phyloP scores from a whole-genome alignment of 148 eudicot species.

The Heliamphora exappendiculata region DNA sequence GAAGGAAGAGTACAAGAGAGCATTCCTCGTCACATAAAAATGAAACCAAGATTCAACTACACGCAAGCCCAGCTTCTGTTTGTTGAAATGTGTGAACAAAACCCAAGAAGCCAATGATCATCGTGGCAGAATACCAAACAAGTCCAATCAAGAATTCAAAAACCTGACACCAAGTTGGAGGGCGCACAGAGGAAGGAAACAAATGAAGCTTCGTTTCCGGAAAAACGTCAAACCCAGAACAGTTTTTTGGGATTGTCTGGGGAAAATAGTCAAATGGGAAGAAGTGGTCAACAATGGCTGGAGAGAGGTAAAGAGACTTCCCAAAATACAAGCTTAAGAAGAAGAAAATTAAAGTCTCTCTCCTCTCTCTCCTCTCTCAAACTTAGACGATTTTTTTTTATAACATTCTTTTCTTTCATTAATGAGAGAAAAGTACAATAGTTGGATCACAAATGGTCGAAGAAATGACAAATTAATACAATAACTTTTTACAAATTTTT shows the following conservation, averaged over 20 bases:
- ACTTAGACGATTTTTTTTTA: too few relatives aligned
- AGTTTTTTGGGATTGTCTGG: not conserved
- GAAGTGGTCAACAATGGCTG: slow-evolving; percentile 15
- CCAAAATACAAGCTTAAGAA: slow-evolving; percentile 12
- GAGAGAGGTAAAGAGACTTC: not conserved
- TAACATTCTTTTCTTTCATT: too few relatives aligned
- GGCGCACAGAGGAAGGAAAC: not conserved
- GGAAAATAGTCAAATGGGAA: not conserved
- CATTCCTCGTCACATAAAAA: not conserved
- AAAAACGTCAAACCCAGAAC: not conserved
- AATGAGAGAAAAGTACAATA: too few relatives aligned
- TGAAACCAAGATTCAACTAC: not conserved
- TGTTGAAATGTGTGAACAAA: slow-evolving; percentile 1
- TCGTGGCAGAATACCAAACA: not conserved
- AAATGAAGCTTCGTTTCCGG: not conserved
- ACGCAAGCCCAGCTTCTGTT: slow-evolving; percentile 7
- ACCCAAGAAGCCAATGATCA: slow-evolving; percentile 4
- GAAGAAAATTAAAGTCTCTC: not conserved
- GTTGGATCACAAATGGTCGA: too few relatives aligned
- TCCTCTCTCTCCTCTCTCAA: not conserved
- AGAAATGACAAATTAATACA: too few relatives aligned
- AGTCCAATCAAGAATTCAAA: not conserved
- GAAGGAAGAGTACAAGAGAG: not conserved
- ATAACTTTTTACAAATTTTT: too few relatives aligned
- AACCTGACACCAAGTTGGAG: not conserved